Evolutionary conservation across 164 flowering plant genomes (phyloP).

Genomic region (Houttuynia cordata): DNA sequence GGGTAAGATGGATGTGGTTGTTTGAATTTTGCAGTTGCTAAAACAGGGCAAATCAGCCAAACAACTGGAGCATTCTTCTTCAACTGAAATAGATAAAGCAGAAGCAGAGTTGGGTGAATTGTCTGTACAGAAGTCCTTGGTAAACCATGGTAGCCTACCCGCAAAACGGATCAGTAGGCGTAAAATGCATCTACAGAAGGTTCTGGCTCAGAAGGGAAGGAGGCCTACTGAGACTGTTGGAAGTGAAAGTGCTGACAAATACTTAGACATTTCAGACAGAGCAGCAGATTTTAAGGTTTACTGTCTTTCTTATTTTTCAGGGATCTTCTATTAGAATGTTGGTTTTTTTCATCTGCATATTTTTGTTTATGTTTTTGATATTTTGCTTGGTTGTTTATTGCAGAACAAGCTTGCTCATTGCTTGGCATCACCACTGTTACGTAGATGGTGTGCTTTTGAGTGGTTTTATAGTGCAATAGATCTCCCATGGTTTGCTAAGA

Average conservation of each 20-base stretch:
- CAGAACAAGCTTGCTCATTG: conserved; percentile 61
- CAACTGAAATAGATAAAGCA: conserved; percentile 28
- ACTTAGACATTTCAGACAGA: conserved; percentile 17
- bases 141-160: conserved; percentile 32
- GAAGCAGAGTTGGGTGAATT: conserved; percentile 29
- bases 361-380: neutral
- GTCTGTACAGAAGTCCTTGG: conserved; percentile 23
- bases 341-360: neutral
- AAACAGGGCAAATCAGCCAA: conserved; percentile 30
- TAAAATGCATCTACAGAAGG: conserved; percentile 35
- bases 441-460: conserved; percentile 85
- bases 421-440: conserved; percentile 41
- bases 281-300: conserved; percentile 36
- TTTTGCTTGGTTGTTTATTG: conserved; percentile 3
- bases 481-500: conserved; percentile 92
- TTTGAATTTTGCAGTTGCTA: conserved; percentile 23
- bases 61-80: conserved; percentile 37
- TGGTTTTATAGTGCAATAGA: conserved; percentile 98
- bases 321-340: neutral
- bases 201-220: conserved; percentile 17
- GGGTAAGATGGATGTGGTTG: conserved; percentile 21
- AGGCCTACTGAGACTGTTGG: conserved; percentile 24
- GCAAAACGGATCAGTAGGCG: conserved; percentile 62
- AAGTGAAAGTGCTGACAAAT: conserved; percentile 18
- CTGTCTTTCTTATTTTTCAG: neutral